Base-by-base conservation (phyloP, 2,329 filamentous ascomycete species). In the Sporothrix sp. region DNA sequence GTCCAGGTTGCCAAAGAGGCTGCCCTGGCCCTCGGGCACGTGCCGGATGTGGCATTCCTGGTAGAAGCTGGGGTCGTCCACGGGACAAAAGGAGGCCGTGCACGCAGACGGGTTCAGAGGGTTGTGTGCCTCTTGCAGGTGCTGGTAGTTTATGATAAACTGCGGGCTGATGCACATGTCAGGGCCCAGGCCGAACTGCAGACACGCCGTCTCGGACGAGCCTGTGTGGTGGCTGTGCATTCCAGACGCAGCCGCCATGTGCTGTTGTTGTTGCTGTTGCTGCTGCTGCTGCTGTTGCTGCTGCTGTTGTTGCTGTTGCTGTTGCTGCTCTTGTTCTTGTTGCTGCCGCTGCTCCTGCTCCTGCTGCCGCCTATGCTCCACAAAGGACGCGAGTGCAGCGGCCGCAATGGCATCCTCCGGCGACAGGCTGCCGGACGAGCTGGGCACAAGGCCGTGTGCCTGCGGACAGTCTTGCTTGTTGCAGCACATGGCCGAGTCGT, bases 21-120 rank as follows among this genome's bases (percentile, higher is more conserved):
- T 36, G 43, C 30, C 44, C 3, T 42, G 43, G 8, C 43, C 39
- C 9, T 39, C 16, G 14, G 23, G 11, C 30, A 48, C 11, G 27
- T 57, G 53, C 11, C 42, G 50, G 11, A 59, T 40, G n/a, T 57
- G 56, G 46, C 57, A 59, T 30, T 57, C 47, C 13, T 57, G 47
- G 42, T 58, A 59, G 27, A 59, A 59, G 30, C 16, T 55, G 20
- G 57, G 57, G 18, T 58, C 56, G 1, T 59, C 51, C 4, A 59
- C 51, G 2, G 57, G 57, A 28, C 57, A 59, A 3, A 45, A 16
- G 0, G 52, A 21, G 3, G 50, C 56, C 3, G 30, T 55, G 44
- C 57, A 59, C 3, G 49, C 48, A 8, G 51, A 25, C 1, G 56
- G 56, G 33, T 57, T 51, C 2, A 52, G 28, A 1, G 57, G 57